These are phyloP conservation scores for Porogramme epimiltina DNA, from an alignment of 1,284 basidiomycete genomes.

Conservation along the genomic window DNA sequence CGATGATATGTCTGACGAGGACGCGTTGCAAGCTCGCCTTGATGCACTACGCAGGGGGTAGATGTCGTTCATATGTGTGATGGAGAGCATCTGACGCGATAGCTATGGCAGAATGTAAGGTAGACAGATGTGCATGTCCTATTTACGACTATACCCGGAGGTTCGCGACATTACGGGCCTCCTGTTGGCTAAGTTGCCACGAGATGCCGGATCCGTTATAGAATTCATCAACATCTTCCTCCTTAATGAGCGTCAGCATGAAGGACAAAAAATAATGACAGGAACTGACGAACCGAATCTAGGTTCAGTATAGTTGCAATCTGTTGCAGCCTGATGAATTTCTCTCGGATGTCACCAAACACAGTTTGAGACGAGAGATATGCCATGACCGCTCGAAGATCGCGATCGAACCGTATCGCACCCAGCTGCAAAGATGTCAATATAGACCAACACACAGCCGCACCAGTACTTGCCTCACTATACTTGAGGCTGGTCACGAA, in stretches of 20 bases:
- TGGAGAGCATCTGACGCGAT: neutral
- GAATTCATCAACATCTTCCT: constrained; percentile 91
- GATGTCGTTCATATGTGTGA: neutral
- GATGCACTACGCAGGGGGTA: constrained; percentile 29
- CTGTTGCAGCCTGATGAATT: constrained; percentile 91
- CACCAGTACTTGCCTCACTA: constrained; percentile 69
- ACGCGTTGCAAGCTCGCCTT: constrained; percentile 39
- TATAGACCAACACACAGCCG: neutral
- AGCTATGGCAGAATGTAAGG: constrained; percentile 15
- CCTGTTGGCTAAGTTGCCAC: constrained; percentile 81
- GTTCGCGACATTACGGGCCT: constrained; percentile 72
- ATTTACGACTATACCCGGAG: constrained; percentile 50
- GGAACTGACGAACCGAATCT: constrained; percentile 63
- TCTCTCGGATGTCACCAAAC: constrained; percentile 88
- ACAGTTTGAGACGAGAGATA: constrained; percentile 86
- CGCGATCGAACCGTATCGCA: constrained; percentile 95
- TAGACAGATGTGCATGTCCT: constrained; percentile 12
- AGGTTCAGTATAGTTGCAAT: constrained; percentile 91
- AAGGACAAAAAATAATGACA: neutral
- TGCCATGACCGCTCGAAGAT: constrained; percentile 81
- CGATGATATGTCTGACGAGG: constrained; percentile 72
- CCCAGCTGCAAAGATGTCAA: constrained; percentile 64
- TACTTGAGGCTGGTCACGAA: constrained; percentile 81
- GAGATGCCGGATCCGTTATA: constrained; percentile 90
- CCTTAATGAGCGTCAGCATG: constrained; percentile 43